Percentiles rank a stretch among this genome's conserved stretches.
These are phyloP conservation scores for Colletotrichum navitas DNA, from an alignment of 2,329 filamentous ascomycete genomes.

Conservation along the genomic window DNA sequence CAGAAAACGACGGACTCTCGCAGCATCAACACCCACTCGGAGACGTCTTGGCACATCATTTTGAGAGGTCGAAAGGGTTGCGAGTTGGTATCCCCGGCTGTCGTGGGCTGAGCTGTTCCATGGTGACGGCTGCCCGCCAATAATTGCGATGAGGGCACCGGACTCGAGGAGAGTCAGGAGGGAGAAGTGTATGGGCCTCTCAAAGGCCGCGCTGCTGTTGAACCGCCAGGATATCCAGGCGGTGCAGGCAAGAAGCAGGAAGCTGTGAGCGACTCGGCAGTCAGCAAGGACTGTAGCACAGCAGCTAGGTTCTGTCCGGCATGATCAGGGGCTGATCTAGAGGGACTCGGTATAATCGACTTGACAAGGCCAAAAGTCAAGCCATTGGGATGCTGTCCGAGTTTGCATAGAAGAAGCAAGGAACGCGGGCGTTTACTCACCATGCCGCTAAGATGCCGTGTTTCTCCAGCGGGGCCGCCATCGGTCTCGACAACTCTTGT, in stretches of 20 bases:
- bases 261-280: constrained; percentile 1
- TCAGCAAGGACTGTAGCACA: not conserved
- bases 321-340: not conserved
- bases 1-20: constrained; percentile 34
- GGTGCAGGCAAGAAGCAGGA: constrained; percentile 29
- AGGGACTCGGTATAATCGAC: not conserved
- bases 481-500: constrained; percentile 5
- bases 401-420: constrained; percentile 1
- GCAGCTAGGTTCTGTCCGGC: too few relatives aligned
- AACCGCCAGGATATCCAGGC: constrained; percentile 50
- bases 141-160: constrained; percentile 43
- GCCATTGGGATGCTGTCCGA: not conserved
- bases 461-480: constrained; percentile 41
- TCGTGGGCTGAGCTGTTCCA: not conserved
- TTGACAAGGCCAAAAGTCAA: not conserved
- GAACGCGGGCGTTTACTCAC: constrained; percentile 34
- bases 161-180: constrained; percentile 47
- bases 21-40: constrained; percentile 24
- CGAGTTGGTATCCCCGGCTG: constrained; percentile 26
- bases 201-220: constrained; percentile 53
- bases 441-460: constrained; percentile 40
- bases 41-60: constrained; percentile 10
- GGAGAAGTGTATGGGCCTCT: constrained; percentile 53
- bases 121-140: constrained; percentile 34
- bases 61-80: not conserved